Base-by-base conservation (phyloP, 495 filamentous ascomycete species). In the Daldinia grandis region DNA sequence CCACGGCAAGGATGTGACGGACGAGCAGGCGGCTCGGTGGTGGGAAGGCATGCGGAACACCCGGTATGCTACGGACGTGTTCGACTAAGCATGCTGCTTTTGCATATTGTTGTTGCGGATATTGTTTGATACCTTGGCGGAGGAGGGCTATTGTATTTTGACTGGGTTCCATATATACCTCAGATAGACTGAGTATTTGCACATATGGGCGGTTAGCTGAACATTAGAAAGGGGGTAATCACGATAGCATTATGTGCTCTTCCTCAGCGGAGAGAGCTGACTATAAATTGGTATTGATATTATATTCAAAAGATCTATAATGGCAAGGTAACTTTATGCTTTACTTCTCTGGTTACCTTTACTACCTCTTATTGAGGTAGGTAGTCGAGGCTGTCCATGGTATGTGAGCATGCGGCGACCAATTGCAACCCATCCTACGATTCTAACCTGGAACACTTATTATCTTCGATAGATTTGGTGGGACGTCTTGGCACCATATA, bases 1-100 rank as follows among this genome's bases (percentile, higher is more conserved):
- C 21, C 67, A 76, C n/a, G 77, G 66, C 17, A 78, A 75, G 7
- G 81, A 84, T 21, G 72, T 79, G 10, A 68, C 73, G 30, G 78
- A 78, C 27, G 80, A 75, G 15, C 78, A 80, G 63, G 78, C 78
- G 47, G 78, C 76, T 73, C 78, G 82, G 71, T 87, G 83, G 86
- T 90, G 89, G 77, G 82, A 88, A 61, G 75, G 76, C 10, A 65
- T 90, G 62, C 80, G 84, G 75, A 87, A 90, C 69, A 84, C 86
- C 74, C 74, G 90, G 68, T 92, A 88, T 83, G 88, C 88, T 30
- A 88, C 84, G 15, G 90, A 92, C 81, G 88, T 91, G 42, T 92
- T 92, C 82, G 86, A 86, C 66, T 86, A 76, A 69, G 42, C 42
- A 7, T 30, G 49, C 25, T n/a, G n/a, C n/a, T n/a, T n/a, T 30